A percentile compares a stretch with the other conserved stretches of the same genome.
These are phyloP conservation scores for Verticillium longisporum DNA, from an alignment of 2,329 filamentous ascomycete genomes.

Conservation along the genomic window DNA sequence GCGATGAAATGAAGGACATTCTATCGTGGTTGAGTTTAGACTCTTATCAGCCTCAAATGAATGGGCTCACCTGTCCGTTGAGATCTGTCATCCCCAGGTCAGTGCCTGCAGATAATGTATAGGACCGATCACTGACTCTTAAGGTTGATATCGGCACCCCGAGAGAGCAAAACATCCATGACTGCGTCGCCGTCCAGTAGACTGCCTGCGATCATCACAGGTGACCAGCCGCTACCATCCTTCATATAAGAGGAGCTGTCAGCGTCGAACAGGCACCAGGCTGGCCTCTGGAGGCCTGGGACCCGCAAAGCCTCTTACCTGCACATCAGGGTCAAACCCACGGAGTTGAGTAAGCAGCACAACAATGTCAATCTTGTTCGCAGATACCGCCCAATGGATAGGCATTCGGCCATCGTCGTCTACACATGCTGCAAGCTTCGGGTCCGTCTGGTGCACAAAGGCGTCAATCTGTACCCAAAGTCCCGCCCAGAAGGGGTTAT, in stretches of 20 bases:
- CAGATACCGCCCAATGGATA: constrained; percentile 89
- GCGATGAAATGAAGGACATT: constrained; percentile 88
- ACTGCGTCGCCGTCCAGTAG: constrained; percentile 65
- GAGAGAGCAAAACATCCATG: constrained; percentile 59
- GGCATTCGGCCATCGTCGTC: constrained; percentile 87
- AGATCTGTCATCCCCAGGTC: constrained; percentile 37
- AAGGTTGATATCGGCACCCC: constrained; percentile 65
- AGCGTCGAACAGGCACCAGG: neutral
- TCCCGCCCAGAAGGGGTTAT: constrained; percentile 6
- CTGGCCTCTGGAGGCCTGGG: neutral
- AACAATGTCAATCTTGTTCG: constrained; percentile 71
- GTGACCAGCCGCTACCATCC: constrained; percentile 77
- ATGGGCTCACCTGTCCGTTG: constrained; percentile 49
- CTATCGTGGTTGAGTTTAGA: constrained; percentile 29
- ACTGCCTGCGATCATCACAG: constrained; percentile 75
- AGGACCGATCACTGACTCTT: constrained; percentile 47
- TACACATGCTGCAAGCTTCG: constrained; percentile 62
- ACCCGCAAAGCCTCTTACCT: constrained; percentile 38
- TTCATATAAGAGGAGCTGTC: constrained; percentile 18
- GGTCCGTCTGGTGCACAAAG: constrained; percentile 54
- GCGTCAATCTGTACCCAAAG: neutral
- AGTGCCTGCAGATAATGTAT: neutral
- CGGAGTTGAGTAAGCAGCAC: constrained; percentile 63
- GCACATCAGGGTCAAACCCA: constrained; percentile 76
- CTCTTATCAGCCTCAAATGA: neutral